A percentile compares a stretch with the other conserved stretches of the same genome.
Conservation (phyloP, 805 yeast species). For the Candida coquimbonensis region DNA sequence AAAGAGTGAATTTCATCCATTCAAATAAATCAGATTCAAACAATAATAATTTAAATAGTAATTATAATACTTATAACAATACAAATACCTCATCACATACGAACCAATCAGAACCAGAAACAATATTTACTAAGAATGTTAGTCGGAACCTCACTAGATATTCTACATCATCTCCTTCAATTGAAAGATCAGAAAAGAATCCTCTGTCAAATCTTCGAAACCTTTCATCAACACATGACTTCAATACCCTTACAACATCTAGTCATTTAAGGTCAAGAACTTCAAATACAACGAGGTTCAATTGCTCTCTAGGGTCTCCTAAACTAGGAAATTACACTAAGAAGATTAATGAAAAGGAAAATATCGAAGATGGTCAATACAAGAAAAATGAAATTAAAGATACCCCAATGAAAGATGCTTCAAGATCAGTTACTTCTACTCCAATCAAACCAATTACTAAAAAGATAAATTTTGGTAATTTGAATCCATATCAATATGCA, state of each 20-base stretch:
- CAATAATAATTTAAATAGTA: slow-evolving; percentile 18
- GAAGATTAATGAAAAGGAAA: too few species aligned
- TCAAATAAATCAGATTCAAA: slow-evolving; percentile 16
- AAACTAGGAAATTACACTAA: slow-evolving; percentile 8
- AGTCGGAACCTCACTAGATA: too few species aligned
- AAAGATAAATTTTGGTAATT: slow-evolving; percentile 26
- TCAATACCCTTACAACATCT: too few species aligned
- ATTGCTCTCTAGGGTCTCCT: slow-evolving; percentile 28
- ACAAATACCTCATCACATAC: slow-evolving; percentile 16
- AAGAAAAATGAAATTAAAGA: slow-evolving; percentile 10
- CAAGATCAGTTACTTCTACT: not conserved
- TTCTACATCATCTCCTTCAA: not conserved
- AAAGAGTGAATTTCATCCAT: slow-evolving; percentile 19
- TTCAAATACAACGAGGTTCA: slow-evolving; percentile 7
- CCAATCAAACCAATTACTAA: not conserved
- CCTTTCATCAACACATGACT: too few species aligned
- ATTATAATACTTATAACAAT: slow-evolving; percentile 9
- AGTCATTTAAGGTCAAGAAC: too few species aligned
- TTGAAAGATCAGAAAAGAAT: slow-evolving; percentile 21
- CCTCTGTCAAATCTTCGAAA: too few species aligned
- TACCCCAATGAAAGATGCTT: slow-evolving; percentile 18
- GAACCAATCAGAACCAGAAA: slow-evolving; percentile 16
- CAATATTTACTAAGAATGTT: slow-evolving; percentile 3
- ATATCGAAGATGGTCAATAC: slow-evolving; percentile 18
- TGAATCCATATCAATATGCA: slow-evolving; percentile 34